A percentile compares a stretch with the other conserved stretches of the same genome.
Conservation (phyloP, 78 protist species). For the Cyanophora paradoxa region DNA sequence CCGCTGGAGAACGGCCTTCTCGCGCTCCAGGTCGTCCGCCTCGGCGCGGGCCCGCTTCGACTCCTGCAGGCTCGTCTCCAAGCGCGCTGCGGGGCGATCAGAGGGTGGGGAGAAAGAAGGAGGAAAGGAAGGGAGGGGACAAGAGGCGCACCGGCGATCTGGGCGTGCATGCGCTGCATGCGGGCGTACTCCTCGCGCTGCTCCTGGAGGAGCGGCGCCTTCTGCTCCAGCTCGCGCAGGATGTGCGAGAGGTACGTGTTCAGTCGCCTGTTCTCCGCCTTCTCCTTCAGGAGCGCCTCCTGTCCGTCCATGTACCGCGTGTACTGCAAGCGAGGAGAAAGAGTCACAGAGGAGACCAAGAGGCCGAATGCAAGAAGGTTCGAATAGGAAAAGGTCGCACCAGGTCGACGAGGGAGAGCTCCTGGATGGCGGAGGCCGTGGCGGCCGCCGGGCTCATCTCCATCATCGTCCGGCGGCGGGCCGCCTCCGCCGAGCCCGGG, state of each 20-base stretch:
- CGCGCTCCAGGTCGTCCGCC: not conserved
- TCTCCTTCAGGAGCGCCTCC: not conserved
- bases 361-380: too few relatives aligned
- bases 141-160: not conserved
- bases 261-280: not conserved
- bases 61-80: too few relatives aligned
- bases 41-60: not conserved
- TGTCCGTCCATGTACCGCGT: not conserved
- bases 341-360: too few relatives aligned
- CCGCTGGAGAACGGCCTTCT: too few relatives aligned
- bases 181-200: not conserved
- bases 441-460: not conserved
- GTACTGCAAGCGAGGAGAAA: not conserved
- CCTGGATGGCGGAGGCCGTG: not conserved
- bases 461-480: not conserved
- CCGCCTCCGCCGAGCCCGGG: not conserved
- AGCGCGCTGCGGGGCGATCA: too few relatives aligned
- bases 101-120: too few relatives aligned
- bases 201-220: constrained; percentile 1
- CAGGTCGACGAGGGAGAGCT: too few relatives aligned
- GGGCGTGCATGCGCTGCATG: not conserved
- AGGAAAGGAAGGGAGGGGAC: too few relatives aligned
- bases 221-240: not conserved
- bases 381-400: too few relatives aligned
- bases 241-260: not conserved